phyloP scores from a whole-genome alignment of 2,329 filamentous ascomycete species.

The Cyphellophora attinorum region DNA sequence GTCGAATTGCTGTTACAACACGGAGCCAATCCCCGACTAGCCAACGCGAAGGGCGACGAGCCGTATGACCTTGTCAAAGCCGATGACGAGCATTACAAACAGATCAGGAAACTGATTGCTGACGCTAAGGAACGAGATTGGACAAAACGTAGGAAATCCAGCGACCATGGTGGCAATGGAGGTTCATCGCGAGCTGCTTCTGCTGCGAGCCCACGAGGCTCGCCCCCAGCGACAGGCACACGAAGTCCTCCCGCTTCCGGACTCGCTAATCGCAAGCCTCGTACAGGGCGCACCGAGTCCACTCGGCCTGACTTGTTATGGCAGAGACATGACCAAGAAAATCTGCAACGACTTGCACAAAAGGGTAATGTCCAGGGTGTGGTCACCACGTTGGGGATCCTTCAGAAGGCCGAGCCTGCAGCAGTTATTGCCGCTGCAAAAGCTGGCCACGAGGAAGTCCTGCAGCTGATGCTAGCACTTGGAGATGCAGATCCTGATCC shows the following conservation, averaged over 20 bases:
- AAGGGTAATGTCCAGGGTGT: slow-evolving; percentile 41
- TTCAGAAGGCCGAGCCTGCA: slow-evolving; percentile 61
- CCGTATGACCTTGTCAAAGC: slow-evolving; percentile 74
- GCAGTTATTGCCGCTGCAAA: slow-evolving; percentile 85
- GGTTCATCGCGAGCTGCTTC: slow-evolving; percentile 32
- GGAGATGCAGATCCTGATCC: slow-evolving; percentile 62
- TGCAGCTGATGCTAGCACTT: slow-evolving; percentile 66
- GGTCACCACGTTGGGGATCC: slow-evolving; percentile 38
- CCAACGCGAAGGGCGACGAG: slow-evolving; percentile 87
- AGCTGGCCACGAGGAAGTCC: slow-evolving; percentile 80
- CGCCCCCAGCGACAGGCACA: slow-evolving; percentile 27
- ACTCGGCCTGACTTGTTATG: slow-evolving; percentile 41
- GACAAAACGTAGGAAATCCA: slow-evolving; percentile 32
- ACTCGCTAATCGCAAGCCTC: slow-evolving; percentile 28
- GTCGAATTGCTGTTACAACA: slow-evolving; percentile 74
- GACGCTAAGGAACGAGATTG: slow-evolving; percentile 50
- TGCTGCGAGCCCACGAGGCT: slow-evolving; percentile 35
- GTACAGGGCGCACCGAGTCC: slow-evolving; percentile 38
- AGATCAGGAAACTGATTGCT: slow-evolving; percentile 62
- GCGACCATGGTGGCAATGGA: slow-evolving; percentile 31
- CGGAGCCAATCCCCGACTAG: slow-evolving; percentile 82
- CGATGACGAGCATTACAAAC: slow-evolving; percentile 66
- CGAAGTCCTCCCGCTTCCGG: slow-evolving; percentile 32
- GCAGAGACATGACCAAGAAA: slow-evolving; percentile 41
- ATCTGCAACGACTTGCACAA: slow-evolving; percentile 37